Evolutionary conservation across 345 rosid genomes (phyloP).

Genomic region (Xanthoceras sorbifolium): DNA sequence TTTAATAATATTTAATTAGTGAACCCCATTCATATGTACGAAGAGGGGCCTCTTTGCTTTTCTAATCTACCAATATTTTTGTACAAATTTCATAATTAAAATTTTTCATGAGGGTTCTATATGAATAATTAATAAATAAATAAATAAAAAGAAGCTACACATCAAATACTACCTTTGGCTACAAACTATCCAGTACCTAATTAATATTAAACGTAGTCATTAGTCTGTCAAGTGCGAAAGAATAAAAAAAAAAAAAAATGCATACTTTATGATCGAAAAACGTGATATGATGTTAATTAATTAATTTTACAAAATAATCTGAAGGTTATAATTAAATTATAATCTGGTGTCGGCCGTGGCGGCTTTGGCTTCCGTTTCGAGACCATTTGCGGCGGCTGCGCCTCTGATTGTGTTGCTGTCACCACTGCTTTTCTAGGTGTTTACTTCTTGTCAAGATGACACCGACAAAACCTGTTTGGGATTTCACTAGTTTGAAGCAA

Average conservation of each 20-base stretch:
- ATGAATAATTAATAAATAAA: not conserved
- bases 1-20: not conserved
- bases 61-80: not conserved
- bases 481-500: constrained; percentile 29
- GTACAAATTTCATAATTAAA: not conserved
- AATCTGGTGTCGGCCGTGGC: constrained; percentile 8
- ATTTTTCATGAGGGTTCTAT: not conserved
- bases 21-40: not conserved
- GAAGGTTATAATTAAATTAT: too few species aligned
- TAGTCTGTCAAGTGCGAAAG: not conserved
- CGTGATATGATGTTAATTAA: not conserved
- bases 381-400: constrained; percentile 31
- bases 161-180: not conserved
- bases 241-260: not conserved
- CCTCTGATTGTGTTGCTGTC: constrained; percentile 25
- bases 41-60: not conserved
- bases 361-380: constrained; percentile 8
- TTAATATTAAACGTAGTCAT: too few species aligned
- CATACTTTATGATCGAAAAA: constrained; percentile 6
- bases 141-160: not conserved
- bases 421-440: constrained; percentile 1
- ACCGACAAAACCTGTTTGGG: constrained; percentile 25
- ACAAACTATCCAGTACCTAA: not conserved
- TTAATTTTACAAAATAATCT: not conserved
- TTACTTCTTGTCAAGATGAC: constrained; percentile 18